Percentiles rank a stretch among this genome's conserved stretches.
Evolutionary conservation across 305 asterid species (phyloP).

Genomic region (Fraxinus albicans): DNA sequence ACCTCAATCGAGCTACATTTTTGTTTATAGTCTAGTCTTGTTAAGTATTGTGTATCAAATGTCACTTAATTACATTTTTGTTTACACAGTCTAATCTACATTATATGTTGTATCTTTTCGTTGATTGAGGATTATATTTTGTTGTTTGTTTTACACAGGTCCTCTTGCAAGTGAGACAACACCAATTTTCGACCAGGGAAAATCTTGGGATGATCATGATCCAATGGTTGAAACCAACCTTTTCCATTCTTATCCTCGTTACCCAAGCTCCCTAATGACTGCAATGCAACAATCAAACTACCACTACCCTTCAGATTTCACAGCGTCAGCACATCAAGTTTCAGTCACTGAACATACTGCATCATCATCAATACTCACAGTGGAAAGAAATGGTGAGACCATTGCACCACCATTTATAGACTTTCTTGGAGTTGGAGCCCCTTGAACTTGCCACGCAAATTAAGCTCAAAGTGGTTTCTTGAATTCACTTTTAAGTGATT

Average conservation of each 20-base stretch:
- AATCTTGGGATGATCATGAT: slow-evolving; percentile 33
- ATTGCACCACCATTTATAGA: slow-evolving; percentile 71
- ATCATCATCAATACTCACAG: slow-evolving; percentile 24
- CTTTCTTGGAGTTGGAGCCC: slow-evolving; percentile 96
- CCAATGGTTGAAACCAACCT: slow-evolving; percentile 24
- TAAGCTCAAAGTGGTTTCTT: slow-evolving; percentile 10
- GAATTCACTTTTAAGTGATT: neutral
- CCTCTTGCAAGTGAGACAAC: slow-evolving; percentile 46
- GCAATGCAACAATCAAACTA: slow-evolving; percentile 31
- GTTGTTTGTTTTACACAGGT: slow-evolving; percentile 39
- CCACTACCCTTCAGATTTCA: slow-evolving; percentile 32
- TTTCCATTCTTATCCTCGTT: slow-evolving; percentile 20
- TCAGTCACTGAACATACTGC: slow-evolving; percentile 24
- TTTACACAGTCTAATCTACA: too few relatives aligned
- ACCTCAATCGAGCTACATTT: neutral
- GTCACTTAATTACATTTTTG: neutral
- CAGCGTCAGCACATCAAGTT: slow-evolving; percentile 32
- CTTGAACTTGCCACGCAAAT: slow-evolving; percentile 23
- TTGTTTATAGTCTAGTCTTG: neutral
- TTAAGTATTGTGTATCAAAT: neutral
- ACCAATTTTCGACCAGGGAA: slow-evolving; percentile 43
- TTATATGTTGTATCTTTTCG: too few relatives aligned
- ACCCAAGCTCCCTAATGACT: slow-evolving; percentile 19
- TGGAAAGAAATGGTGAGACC: slow-evolving; percentile 38
- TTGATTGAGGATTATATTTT: neutral